Base-by-base conservation (phyloP, 768 basidiomycete genomes). In the Naganishia vishniacii region DNA sequence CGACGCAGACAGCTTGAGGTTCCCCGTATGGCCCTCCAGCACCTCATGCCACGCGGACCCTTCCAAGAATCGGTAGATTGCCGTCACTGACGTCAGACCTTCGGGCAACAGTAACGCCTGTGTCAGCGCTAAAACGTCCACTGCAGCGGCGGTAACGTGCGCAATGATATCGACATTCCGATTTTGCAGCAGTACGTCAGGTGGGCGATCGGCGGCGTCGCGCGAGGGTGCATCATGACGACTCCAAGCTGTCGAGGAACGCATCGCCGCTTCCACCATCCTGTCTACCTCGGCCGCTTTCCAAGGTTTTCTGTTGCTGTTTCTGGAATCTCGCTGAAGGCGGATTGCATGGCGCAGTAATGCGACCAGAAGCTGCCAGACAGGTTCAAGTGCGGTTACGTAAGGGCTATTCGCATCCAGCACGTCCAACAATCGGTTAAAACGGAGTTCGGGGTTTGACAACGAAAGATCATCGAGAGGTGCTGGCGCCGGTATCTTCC, bases 141-240 rank as follows among this genome's bases (percentile, higher is more conserved):
- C 59, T 61, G 66, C 68, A 0, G 64, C 65, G 4, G 69, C 68
- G 18, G 61, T 66, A 2, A 72, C 18, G 18, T 72, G 72, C 18
- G 74, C 71, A 18, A 74, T 66, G 13, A 77, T 65, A 11, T 67
- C 46, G 29, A 64, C 59, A 59, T 72, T 70, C n/a, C 74, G 61
- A 47, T 45, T 71, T n/a, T 68, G 67, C 18, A 77, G 62, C 4
- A 73, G 13, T 25, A 48, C 26, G 8, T 29, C 20, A 26, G 42
- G 4, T 28, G 12, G 28, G 23, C 26, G 42, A 31, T 49, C 48
- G 45, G 23, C 25, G 20, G 34, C n/a, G 40, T 25, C 26, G 20
- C 12, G 49, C 49, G 4, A 23, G n/a, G 42, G 28, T 23, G 31
- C 47, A 13, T 62, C 32, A 5, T 16, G 16, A 9, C 45, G 9